Conservation (phyloP, 2,329 filamentous ascomycete species). For the Epichloe sylvatica region DNA sequence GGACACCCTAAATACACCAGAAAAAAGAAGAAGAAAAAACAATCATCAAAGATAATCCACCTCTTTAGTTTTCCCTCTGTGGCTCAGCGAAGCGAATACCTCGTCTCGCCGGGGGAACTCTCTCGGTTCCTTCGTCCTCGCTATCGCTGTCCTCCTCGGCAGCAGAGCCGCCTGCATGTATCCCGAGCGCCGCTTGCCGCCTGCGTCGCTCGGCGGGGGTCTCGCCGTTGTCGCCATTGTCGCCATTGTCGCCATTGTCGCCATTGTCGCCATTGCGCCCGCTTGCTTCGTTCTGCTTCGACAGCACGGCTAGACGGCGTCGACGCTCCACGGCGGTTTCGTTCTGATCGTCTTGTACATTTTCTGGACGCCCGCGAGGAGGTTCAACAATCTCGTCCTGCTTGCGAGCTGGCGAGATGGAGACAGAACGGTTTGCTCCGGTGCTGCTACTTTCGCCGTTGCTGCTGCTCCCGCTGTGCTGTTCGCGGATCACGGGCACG, state of each 20-base stretch:
- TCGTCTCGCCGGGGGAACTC: slow-evolving; percentile 38
- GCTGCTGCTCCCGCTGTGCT: slow-evolving; percentile 5
- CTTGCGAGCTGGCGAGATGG: slow-evolving; percentile 9
- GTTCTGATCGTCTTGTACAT: slow-evolving; percentile 16
- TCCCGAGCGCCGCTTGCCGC: slow-evolving; percentile 59
- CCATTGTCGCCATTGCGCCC: slow-evolving; percentile 18
- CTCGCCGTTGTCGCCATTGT: slow-evolving; percentile 38
- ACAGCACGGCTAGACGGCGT: slow-evolving; percentile 44
- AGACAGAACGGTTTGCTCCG: slow-evolving; percentile 7
- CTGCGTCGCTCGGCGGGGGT: slow-evolving; percentile 62
- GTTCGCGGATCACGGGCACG: slow-evolving; percentile 12
- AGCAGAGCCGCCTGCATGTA: slow-evolving; percentile 24
- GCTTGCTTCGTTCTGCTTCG: slow-evolving; percentile 23
- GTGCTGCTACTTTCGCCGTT: slow-evolving; percentile 10
- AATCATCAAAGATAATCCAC: not conserved
- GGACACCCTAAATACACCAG: no score
- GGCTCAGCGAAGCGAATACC: slow-evolving; percentile 49
- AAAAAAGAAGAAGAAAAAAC: no score
- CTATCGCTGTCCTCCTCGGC: slow-evolving; percentile 37
- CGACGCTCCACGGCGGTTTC: slow-evolving; percentile 60
- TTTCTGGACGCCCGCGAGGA: slow-evolving; percentile 1
- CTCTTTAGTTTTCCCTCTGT: slow-evolving; percentile 8
- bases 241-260: slow-evolving; percentile 32
- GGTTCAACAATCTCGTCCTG: not conserved
- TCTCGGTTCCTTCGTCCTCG: slow-evolving; percentile 40